Conservation (phyloP, 202 grass and related monocot species). For the Zizania palustris region DNA sequence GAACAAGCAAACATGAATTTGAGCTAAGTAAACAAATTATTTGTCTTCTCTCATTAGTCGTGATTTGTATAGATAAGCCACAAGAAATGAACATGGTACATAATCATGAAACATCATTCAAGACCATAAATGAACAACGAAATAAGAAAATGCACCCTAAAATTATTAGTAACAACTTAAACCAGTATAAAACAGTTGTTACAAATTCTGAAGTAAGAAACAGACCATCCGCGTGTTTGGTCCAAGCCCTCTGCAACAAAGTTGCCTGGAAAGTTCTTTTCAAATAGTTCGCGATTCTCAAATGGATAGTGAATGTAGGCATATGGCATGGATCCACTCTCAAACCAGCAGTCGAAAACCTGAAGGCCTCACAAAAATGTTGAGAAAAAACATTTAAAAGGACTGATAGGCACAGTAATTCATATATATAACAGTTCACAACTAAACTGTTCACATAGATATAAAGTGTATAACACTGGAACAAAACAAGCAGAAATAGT, state of each 20-base stretch:
- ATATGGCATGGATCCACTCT: conserved; percentile 99
- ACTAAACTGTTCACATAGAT: neutral
- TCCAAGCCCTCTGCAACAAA: conserved; percentile 98
- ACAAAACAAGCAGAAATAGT: conserved; percentile 10
- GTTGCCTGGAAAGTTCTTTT: conserved; percentile 97
- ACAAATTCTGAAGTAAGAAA: conserved; percentile 42
- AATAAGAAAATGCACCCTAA: conserved; percentile 22
- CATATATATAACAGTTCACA: conserved; percentile 19
- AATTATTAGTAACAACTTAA: conserved; percentile 19
- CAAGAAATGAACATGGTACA: neutral
- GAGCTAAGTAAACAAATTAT: conserved; percentile 10
- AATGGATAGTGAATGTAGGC: conserved; percentile 99
- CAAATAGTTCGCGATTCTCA: conserved; percentile 92
- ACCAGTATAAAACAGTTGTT: conserved; percentile 8
- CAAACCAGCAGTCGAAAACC: conserved; percentile 99
- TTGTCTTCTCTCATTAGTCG: neutral
- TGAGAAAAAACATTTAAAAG: conserved; percentile 36
- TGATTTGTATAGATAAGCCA: neutral
- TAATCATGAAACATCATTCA: conserved; percentile 26
- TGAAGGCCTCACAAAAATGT: conserved; percentile 43
- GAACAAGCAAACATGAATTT: conserved; percentile 1
- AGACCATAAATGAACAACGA: conserved; percentile 16
- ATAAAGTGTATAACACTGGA: conserved; percentile 23
- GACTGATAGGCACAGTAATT: conserved; percentile 18
- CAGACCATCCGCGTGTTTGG: conserved; percentile 96